Base-by-base conservation (phyloP, 2,329 filamentous ascomycete genomes). In the Samsoniella hepiali region DNA sequence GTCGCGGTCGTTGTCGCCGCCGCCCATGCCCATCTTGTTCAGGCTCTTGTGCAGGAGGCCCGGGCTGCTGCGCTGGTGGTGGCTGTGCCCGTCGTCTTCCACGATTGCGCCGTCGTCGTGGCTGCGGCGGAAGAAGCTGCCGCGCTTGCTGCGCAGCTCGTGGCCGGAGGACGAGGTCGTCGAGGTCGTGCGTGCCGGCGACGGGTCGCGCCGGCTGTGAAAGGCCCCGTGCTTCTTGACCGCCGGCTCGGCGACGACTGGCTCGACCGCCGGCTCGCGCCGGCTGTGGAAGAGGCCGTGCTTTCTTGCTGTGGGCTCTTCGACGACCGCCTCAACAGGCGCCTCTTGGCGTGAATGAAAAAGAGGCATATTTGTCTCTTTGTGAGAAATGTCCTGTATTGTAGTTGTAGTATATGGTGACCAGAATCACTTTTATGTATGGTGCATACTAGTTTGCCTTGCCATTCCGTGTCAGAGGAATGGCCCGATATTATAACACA, bases 11-110 rank as follows among this genome's bases (percentile, higher is more conserved):
- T 75, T 69, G 65, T 76, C 78, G 67, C 83, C 78, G 67, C 83
- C 77, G 64, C 80, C 58, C 38, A 54, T 36, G 63, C 80, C 78
- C 63, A 81, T 78, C 58, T 74, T 75, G 51, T 78, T 77, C 40
- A 76, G 75, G 4, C 57, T 31, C 31, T 56, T 59, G 31, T 59
- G 57, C 40, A 83, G 72, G 6, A 82, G 74, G 49, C 78, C 74
- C 34, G 56, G 51, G 62, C 58, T 55, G 63, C 57, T 31, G 64
- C 64, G 38, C 45, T 63, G 3, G 58, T 63, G 40, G 13, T 58
- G 40, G 29, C 27, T 40, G 38, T 47, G 49, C 5, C 44, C 27
- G 53, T 45, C 7, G 5, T 27, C 13, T 10, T 40, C 71, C 62
- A 72, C 72, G 55, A 67, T 71, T 3, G 22, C 40, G 32, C 32